Evolutionary conservation across 1,284 basidiomycete species (phyloP).

Genomic region (Filobasidium uniguttulatum): DNA sequence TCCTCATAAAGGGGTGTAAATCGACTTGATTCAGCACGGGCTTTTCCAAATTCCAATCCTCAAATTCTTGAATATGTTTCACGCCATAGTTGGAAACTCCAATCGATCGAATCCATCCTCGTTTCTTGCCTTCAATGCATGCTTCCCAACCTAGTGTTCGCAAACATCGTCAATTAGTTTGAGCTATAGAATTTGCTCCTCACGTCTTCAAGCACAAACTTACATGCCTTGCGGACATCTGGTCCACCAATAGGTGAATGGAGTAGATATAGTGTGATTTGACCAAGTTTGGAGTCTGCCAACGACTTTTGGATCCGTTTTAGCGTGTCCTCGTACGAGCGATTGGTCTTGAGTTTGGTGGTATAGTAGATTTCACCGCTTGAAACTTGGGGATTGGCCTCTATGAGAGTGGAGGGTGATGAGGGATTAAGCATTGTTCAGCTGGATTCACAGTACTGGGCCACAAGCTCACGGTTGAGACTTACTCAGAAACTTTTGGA

Average conservation of each 20-base stretch:
- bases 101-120: constrained; percentile 36
- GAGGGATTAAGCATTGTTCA: not conserved
- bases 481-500: constrained; percentile 45
- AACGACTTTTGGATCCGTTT: constrained; percentile 46
- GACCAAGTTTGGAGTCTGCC: constrained; percentile 42
- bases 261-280: constrained; percentile 37
- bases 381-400: constrained; percentile 28
- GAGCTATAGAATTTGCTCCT: too few relatives aligned
- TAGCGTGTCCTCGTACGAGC: constrained; percentile 42
- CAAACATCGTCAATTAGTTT: too few relatives aligned
- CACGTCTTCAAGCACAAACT: too few relatives aligned
- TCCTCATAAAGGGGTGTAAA: constrained; percentile 38
- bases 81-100: constrained; percentile 40
- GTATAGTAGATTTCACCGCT: constrained; percentile 53
- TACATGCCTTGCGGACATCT: constrained; percentile 29
- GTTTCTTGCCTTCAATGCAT: constrained; percentile 35
- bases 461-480: too few relatives aligned
- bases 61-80: constrained; percentile 41
- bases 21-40: constrained; percentile 38
- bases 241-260: constrained; percentile 39
- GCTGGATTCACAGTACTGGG: too few relatives aligned
- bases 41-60: constrained; percentile 24
- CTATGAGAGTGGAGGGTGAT: constrained; percentile 3
- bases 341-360: constrained; percentile 53
- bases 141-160: constrained; percentile 37